These are phyloP conservation scores for Fusarium duplospermum DNA, from an alignment of 2,329 filamentous ascomycete genomes.

Conservation along the genomic window DNA sequence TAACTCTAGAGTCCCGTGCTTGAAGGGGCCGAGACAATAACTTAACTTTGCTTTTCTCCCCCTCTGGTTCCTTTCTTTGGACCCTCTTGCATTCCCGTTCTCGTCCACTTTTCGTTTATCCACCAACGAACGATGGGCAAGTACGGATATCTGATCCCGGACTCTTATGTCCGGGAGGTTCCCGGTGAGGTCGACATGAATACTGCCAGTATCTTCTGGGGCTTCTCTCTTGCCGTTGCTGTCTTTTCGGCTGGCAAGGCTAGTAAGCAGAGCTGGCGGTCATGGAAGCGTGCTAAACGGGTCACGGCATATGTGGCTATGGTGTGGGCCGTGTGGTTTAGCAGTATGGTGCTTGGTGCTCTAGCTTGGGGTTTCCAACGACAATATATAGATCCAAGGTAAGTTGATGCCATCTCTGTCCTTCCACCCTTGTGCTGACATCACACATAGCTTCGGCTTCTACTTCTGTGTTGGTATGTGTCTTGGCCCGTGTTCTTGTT, in stretches of 20 bases:
- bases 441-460: slow-evolving; percentile 28
- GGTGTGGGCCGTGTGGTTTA: slow-evolving; percentile 41
- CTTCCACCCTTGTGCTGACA: background rate
- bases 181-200: slow-evolving; percentile 39
- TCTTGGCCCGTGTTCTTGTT: accelerated
- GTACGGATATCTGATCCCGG: slow-evolving; percentile 40
- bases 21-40: background rate
- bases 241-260: slow-evolving; percentile 31
- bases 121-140: slow-evolving; percentile 21
- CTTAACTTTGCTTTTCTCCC: background rate
- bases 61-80: background rate
- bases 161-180: slow-evolving; percentile 37
- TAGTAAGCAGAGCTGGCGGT: slow-evolving; percentile 14
- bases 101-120: background rate
- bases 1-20: background rate
- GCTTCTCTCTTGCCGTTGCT: slow-evolving; percentile 33
- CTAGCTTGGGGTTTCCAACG: slow-evolving; percentile 39
- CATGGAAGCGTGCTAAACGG: slow-evolving; percentile 27
- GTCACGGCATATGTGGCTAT: slow-evolving; percentile 33
- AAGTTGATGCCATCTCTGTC: accelerated
- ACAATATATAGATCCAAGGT: slow-evolving; percentile 42
- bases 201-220: slow-evolving; percentile 41
- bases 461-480: slow-evolving; percentile 38
- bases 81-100: background rate
- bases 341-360: slow-evolving; percentile 36